These are phyloP conservation scores for Ziziphus jujuba DNA, from an alignment of 306 rosid species.

Conservation along the genomic window DNA sequence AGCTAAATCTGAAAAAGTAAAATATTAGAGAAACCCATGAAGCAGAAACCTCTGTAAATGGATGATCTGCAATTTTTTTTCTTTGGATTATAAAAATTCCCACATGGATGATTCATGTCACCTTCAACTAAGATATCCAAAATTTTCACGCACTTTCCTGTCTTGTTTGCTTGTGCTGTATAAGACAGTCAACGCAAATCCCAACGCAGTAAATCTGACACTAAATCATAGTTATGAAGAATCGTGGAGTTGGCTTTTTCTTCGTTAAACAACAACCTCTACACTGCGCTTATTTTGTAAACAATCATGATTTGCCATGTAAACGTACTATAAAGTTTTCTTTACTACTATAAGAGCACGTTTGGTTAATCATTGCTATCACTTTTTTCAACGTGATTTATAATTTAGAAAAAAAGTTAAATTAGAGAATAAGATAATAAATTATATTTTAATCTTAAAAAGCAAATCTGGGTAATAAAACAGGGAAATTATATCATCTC, in stretches of 20 bases:
- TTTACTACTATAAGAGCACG: too few species aligned
- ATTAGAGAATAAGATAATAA: too few species aligned
- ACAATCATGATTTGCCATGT: too few species aligned
- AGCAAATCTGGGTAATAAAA: too few species aligned
- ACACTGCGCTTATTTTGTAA: too few species aligned
- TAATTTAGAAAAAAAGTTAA: too few species aligned
- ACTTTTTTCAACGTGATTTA: too few species aligned
- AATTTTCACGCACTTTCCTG: slow-evolving; percentile 7
- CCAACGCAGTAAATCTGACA: slow-evolving; percentile 12
- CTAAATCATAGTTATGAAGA: background rate
- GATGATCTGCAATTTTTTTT: slow-evolving; percentile 9
- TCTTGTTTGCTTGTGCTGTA: slow-evolving; percentile 20
- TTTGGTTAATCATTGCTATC: too few species aligned
- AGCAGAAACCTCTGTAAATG: slow-evolving; percentile 21
- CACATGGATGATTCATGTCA: slow-evolving; percentile 22
- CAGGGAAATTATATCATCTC: too few species aligned
- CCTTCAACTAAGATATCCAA: slow-evolving; percentile 20
- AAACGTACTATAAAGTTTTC: too few species aligned
- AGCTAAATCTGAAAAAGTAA: slow-evolving; percentile 1
- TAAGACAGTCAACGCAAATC: slow-evolving; percentile 26
- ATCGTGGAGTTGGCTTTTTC: background rate
- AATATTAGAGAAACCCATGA: background rate
- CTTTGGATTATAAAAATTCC: background rate
- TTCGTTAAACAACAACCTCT: background rate
- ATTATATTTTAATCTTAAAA: too few species aligned